These are phyloP conservation scores for Saccharomyces eubayanus DNA, from an alignment of 805 yeast species.

Conservation along the genomic window DNA sequence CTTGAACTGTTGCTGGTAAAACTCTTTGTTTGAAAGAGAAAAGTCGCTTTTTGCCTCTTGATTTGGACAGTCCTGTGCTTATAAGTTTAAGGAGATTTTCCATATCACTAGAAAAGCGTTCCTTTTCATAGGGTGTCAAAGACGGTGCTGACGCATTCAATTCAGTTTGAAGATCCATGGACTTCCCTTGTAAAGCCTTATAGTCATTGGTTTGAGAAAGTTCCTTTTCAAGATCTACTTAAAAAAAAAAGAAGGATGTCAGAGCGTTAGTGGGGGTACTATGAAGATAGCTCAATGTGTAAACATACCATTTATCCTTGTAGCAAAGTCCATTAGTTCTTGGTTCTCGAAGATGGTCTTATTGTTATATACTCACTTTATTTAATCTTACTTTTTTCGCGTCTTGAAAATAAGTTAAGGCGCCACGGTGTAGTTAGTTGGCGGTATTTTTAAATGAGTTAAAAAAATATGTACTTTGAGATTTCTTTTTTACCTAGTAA, in stretches of 20 bases:
- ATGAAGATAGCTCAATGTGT: neutral
- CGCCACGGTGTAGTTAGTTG: neutral
- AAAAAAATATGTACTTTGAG: neutral
- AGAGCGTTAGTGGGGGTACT: neutral
- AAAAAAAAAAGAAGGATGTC: neutral
- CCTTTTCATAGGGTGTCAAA: slow-evolving; percentile 15
- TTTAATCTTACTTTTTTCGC: too few species aligned
- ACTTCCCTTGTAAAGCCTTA: neutral
- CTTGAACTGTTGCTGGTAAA: neutral
- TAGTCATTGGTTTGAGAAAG: neutral
- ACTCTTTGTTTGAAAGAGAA: neutral
- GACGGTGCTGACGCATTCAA: slow-evolving; percentile 8
- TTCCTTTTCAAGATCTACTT: neutral
- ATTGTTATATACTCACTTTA: too few species aligned
- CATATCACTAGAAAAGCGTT: slow-evolving; percentile 11
- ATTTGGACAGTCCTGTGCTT: slow-evolving; percentile 1
- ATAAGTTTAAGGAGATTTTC: slow-evolving; percentile 10
- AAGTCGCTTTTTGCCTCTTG: neutral
- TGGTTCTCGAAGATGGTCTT: too few species aligned
- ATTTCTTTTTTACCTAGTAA: neutral
- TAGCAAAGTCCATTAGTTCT: neutral
- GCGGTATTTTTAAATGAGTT: neutral
- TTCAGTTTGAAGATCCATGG: slow-evolving; percentile 6
- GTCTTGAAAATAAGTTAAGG: neutral
- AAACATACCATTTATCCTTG: neutral